Evolutionary conservation across 495 filamentous ascomycete genomes (phyloP), one percentile per base, ranked within the genome.

Genomic region (Penicillium manginii): DNA sequence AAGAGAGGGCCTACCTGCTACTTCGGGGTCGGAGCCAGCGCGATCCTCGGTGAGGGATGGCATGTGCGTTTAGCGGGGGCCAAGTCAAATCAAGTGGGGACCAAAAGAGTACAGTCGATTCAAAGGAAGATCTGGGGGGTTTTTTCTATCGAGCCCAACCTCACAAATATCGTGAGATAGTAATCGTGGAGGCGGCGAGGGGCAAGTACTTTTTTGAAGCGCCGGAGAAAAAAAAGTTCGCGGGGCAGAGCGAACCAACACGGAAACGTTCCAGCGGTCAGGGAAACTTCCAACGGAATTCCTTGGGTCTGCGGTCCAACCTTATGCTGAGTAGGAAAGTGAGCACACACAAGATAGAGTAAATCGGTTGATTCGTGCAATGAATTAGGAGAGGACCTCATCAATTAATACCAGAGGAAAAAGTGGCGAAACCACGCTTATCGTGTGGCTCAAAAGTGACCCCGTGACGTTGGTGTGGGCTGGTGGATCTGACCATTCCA

Each of bases 11-110:
- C 70, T 74, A 78, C 75, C 75, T 73, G 68, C 61, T 60, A 65
- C 46, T 61, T 73, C 71, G 59, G 61, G 53, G 42, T 61, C 63
- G 17, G 59, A 54, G 49, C 66, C 65, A 43, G 35, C 52, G 55
- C 58, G 53, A 48, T 65, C 64, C 53, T 71, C 71, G 58, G 70
- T 66, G 64, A 73, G 64, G 46, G 73, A 77, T 50, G 72, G 72
- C 69, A 75, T 77, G 50, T 64, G 60, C 47, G 52, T 50, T 54
- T 52, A 60, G 58, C 12, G 26, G 26, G 26, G 26, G 6, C 26
- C 26, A 29, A 29, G 9, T 29, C 5, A 29, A 29, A 29, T 29
- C 26, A 29, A 29, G 26, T 29, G 26, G 26, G 26, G 3, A 29
- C 9, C 2, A 29, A 29, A 29, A 0, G 26, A 29, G 26, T 29